A percentile compares a stretch with the other conserved stretches of the same genome.
These are phyloP conservation scores for Diaporthe ampelina DNA, from an alignment of 2,329 filamentous ascomycete species.

Conservation along the genomic window DNA sequence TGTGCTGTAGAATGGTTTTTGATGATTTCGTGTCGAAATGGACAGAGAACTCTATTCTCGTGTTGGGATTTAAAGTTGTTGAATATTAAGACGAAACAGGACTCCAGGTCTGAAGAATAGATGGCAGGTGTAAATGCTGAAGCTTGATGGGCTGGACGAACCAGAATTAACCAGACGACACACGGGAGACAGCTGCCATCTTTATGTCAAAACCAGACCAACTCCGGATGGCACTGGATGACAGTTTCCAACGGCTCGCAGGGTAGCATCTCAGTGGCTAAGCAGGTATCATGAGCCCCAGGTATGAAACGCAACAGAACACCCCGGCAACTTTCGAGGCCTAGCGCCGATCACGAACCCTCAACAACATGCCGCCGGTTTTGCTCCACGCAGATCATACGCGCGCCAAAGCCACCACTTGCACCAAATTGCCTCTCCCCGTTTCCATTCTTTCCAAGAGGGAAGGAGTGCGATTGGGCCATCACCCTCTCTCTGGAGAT, in stretches of 20 bases:
- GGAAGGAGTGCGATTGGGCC: constrained; percentile 28
- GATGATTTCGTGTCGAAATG: neutral
- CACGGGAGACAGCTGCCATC: constrained; percentile 24
- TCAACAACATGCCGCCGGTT: neutral
- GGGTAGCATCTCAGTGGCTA: constrained; percentile 28
- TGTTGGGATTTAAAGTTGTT: neutral
- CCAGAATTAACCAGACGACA: constrained; percentile 19
- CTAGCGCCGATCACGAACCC: constrained; percentile 30
- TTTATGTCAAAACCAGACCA: constrained; percentile 30
- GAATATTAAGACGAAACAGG: constrained; percentile 21
- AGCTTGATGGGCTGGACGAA: constrained; percentile 28
- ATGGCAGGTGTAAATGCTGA: constrained; percentile 17
- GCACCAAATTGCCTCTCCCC: neutral
- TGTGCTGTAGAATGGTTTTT: neutral
- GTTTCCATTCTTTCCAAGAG: constrained; percentile 12
- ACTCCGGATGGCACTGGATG: constrained; percentile 24
- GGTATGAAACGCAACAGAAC: constrained; percentile 15
- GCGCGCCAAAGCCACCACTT: constrained; percentile 1
- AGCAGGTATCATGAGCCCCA: constrained; percentile 27
- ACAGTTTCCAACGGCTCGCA: constrained; percentile 3
- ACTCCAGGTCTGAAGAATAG: constrained; percentile 30
- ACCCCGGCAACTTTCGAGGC: constrained; percentile 10
- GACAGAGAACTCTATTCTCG: neutral
- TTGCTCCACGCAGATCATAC: constrained; percentile 32
- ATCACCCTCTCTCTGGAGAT: neutral